These are phyloP conservation scores for Stentor coeruleus DNA, from an alignment of 73 alveolate genomes.

Conservation along the genomic window DNA sequence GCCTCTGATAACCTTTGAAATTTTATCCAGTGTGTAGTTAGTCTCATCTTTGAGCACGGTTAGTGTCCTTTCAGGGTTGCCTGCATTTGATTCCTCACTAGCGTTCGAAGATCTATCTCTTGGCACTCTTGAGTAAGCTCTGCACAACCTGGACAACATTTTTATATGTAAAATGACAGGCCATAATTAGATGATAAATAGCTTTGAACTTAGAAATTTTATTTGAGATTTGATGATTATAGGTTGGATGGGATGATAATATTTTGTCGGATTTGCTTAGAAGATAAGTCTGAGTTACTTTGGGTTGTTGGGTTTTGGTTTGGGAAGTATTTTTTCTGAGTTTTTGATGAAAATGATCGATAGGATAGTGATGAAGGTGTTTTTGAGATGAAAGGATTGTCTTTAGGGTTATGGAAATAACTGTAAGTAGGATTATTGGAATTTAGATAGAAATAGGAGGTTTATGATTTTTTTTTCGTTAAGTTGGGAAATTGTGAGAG, in stretches of 20 bases:
- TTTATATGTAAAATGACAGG: neutral
- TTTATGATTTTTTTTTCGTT: no score
- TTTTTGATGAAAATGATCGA: no score
- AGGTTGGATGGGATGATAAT: neutral
- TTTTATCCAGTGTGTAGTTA: neutral
- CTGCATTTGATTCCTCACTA: neutral
- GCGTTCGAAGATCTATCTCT: neutral
- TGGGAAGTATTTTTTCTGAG: no score
- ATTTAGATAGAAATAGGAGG: no score
- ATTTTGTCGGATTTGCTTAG: no score
- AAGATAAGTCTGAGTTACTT: neutral
- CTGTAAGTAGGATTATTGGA: no score
- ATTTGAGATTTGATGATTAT: neutral
- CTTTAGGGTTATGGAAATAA: no score
- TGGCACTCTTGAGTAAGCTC: neutral
- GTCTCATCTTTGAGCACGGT: neutral
- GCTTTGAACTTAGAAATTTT: neutral
- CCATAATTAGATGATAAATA: neutral
- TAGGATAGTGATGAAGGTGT: no score
- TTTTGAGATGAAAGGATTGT: no score
- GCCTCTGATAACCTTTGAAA: neutral
- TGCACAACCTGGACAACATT: slow-evolving; percentile 1
- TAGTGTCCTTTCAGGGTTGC: neutral
- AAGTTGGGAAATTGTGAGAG: no score
- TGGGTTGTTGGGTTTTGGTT: no score